phyloP scores from a whole-genome alignment of 176 grass and related monocot genomes.

The Phoenix roebelenii region DNA sequence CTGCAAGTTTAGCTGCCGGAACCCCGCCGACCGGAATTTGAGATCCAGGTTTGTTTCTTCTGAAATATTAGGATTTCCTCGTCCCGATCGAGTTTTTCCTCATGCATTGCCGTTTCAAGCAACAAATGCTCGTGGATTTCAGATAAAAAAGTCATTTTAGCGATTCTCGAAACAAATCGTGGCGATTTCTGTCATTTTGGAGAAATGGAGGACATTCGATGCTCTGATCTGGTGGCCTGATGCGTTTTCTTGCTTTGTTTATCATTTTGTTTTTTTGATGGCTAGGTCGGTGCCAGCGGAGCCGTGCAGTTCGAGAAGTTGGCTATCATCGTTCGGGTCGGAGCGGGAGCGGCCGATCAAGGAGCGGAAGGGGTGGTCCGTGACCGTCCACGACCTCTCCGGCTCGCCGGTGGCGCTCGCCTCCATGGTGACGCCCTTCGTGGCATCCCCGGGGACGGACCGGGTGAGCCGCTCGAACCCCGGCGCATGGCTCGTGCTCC shows the following conservation, averaged over 20 bases:
- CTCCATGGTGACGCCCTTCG: conserved; percentile 92
- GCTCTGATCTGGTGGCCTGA: no score
- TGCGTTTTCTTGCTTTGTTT: no score
- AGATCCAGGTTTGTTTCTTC: conserved; percentile 32
- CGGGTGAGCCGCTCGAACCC: conserved; percentile 86
- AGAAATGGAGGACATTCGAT: no score
- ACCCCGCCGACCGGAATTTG: conserved; percentile 59
- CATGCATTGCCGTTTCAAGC: not conserved
- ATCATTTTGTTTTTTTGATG: no score
- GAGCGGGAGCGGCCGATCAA: conserved; percentile 38
- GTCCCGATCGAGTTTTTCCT: not conserved
- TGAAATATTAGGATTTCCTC: no score
- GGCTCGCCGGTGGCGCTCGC: conserved; percentile 85
- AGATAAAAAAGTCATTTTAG: not conserved
- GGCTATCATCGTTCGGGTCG: conserved; percentile 37
- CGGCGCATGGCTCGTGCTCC: conserved; percentile 91
- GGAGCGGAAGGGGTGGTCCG: conserved; percentile 95
- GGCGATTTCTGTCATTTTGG: no score
- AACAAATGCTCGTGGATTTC: not conserved
- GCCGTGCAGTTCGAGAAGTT: conserved; percentile 14
- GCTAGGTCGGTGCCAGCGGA: conserved; percentile 39
- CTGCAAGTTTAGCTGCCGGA: conserved; percentile 86
- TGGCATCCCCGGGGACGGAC: conserved; percentile 70
- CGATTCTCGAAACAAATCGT: no score
- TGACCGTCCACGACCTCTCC: conserved; percentile 92